phyloP scores from a whole-genome alignment of 495 filamentous ascomycete genomes.

The Penicillium herquei region DNA sequence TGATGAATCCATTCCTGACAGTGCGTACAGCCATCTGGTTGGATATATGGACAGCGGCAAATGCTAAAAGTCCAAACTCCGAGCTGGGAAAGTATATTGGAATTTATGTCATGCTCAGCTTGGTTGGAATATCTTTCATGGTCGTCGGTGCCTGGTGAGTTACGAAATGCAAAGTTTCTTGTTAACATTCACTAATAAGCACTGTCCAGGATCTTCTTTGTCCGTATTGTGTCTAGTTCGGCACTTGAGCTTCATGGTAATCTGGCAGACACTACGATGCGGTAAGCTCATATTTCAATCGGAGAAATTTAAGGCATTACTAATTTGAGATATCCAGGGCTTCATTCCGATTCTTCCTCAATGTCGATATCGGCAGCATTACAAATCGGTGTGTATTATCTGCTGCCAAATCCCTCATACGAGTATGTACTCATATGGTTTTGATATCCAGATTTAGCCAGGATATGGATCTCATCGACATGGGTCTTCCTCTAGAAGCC shows the following conservation, averaged over 20 bases:
- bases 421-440: neutral
- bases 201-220: neutral
- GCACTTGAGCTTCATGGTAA: neutral
- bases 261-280: neutral
- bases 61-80: neutral
- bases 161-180: neutral
- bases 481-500: constrained; percentile 22
- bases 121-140: neutral
- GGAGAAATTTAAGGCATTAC: neutral
- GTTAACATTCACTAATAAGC: no score
- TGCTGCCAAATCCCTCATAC: neutral
- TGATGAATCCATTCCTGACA: neutral
- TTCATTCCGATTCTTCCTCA: constrained; percentile 8
- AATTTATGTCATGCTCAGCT: neutral
- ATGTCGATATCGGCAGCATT: constrained; percentile 9
- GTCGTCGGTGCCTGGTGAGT: neutral
- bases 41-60: neutral
- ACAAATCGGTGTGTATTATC: neutral
- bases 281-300: neutral
- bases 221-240: neutral
- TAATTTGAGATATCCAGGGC: neutral
- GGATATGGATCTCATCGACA: constrained; percentile 46
- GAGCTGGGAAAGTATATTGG: neutral
- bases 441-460: constrained; percentile 20
- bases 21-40: neutral